Evolutionary conservation across 805 yeast species (phyloP), one percentile per base, ranked within the genome.

Genomic region (Candida cerambycidarum): DNA sequence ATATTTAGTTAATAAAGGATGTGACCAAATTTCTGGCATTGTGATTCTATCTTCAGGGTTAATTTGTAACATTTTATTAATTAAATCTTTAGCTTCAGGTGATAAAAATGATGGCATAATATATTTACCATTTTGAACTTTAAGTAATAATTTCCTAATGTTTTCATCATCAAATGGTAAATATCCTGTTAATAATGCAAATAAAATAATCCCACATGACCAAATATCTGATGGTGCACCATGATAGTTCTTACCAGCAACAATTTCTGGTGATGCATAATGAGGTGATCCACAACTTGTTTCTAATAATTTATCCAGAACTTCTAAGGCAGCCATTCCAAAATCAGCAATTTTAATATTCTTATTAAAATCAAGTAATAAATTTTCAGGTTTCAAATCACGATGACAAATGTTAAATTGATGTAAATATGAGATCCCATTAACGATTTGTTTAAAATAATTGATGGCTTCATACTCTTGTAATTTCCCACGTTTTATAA

Each of bases 221-320:
- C 99, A 93, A 42, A 93, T 90, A 64, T 93, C 99, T 24, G 95
- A 83, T 32, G 96, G 97, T 23, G 95, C 89, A 11, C 99, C 99
- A 59, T 93, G 98, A 62, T 93, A 93, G 46, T 82, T 89, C 47
- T 85, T 80, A 28, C 99, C 99, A 10, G 96, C 86, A 9, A 93
- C 97, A 52, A 93, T 92, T 62, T 93, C 99, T 0, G 99, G 99
- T 8, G 97, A 88, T 1, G 98, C 99, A 63, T 93, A 93, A 63
- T 93, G 99, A 7, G 99, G 99, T 13, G 97, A 89, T 1, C 99
- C 99, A 65, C 99, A 93, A 14, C 95, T 83, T 3, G 99, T 93
- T 62, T 92, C 97, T 44, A 93, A 71, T 57, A 92, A 67, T 54
- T 85, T 80, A 52, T 83, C 92, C 41, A 78, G 78, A 23, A 88